Evolutionary conservation across 305 asterid genomes (phyloP), one percentile per base, ranked within the genome.

Genomic region (Striga hermonthica): DNA sequence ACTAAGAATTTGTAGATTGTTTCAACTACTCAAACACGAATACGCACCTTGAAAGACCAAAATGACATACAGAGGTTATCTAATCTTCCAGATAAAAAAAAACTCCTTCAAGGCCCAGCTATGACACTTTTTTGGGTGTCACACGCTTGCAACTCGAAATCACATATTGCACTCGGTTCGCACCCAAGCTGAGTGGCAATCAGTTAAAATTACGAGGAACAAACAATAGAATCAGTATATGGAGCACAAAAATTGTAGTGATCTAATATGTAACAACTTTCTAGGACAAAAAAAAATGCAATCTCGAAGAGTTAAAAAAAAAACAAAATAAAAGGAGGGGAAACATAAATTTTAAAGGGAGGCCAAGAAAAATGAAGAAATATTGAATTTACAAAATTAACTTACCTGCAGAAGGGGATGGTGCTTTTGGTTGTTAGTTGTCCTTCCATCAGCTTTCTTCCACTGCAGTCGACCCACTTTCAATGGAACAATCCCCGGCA

Each of bases 41-140:
- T 13, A 73, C 71, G 61, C 36, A 93, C 99, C 96, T 88, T 81
- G 75, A 93, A 75, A 57, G 99, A 90, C 82, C 97, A 93, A 72
- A 86, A 90, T 59, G 97, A 84, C 95, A 86, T 93, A 86, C 96
- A 93, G 57, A 90, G 93, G 72, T 93, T 93, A 78, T 93, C 99
- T 55, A 93, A 80, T 75, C 99, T 90, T 72, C 97, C 95, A 3
- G 97, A 93, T 80, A 82, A 93, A 75, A 93, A 93, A 55, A 64
- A 93, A 93, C 73, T 93, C 99, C 81, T 90, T 90, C 84, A 80
- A 60, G 10, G 96, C 96, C 55, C 99, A 61, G 83, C 97, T 53
- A 93, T 78, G 55, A 79, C 71, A 81, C 99, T 93, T 69, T 89
- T 86, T 67, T 93, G 99, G 74, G 95, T 86, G 77, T 93, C 97